Percentiles rank a stretch among this genome's conserved stretches.
Conservation (phyloP, 2,329 filamentous ascomycete species). For the Fusarium ambrosium region DNA sequence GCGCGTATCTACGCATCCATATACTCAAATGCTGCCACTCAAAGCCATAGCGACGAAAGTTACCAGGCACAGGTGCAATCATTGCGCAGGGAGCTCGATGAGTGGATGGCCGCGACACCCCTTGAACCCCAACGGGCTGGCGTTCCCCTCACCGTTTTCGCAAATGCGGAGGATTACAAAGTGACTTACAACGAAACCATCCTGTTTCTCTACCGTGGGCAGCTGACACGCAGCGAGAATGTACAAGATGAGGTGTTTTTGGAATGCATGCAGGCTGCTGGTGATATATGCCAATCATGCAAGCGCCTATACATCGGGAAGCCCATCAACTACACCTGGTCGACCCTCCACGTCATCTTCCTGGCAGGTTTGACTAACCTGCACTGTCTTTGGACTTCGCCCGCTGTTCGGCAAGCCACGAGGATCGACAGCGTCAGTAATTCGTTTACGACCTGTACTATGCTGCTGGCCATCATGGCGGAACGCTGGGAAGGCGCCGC, state of each 20-base stretch:
- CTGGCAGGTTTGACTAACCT: conserved; percentile 24
- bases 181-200: conserved; percentile 38
- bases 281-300: conserved; percentile 30
- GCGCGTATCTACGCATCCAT: conserved; percentile 14
- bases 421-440: conserved; percentile 40
- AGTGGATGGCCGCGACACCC: conserved; percentile 14
- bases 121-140: background rate
- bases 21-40: background rate
- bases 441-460: conserved; percentile 48
- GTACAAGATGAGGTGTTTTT: conserved; percentile 39
- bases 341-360: conserved; percentile 18
- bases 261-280: conserved; percentile 34
- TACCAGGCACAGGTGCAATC: background rate
- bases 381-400: conserved; percentile 52
- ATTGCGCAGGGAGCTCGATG: conserved; percentile 11
- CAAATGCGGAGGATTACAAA: conserved; percentile 4
- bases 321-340: conserved; percentile 26
- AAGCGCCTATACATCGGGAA: conserved; percentile 36
- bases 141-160: conserved; percentile 3
- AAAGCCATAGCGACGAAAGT: background rate
- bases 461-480: conserved; percentile 49
- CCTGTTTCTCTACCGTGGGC: conserved; percentile 40
- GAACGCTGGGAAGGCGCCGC: conserved; percentile 49
- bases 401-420: conserved; percentile 23
- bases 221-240: conserved; percentile 29